A percentile compares a stretch with the other conserved stretches of the same genome.
Evolutionary conservation across 1,284 basidiomycete genomes (phyloP).

Genomic region (Tilletia caries): DNA sequence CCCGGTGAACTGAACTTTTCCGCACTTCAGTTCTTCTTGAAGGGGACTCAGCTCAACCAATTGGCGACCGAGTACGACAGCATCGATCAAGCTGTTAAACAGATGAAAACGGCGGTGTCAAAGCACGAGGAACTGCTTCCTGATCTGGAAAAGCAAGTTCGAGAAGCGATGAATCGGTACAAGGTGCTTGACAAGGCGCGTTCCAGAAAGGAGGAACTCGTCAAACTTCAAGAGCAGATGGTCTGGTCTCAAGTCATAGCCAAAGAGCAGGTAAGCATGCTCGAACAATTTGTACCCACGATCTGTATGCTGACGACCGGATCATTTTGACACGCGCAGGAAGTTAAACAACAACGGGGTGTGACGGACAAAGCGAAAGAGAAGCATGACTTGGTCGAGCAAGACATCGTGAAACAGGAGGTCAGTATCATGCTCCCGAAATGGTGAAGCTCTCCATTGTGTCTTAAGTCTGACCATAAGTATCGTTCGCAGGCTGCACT

Average conservation of each 20-base stretch:
- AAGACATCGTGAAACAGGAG: conserved; percentile 13
- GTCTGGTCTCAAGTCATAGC: conserved; percentile 82
- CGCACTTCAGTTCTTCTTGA: conserved; percentile 76
- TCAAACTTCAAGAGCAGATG: conserved; percentile 72
- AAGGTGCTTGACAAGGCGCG: conserved; percentile 70
- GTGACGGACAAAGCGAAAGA: conserved; percentile 18
- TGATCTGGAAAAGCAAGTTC: conserved; percentile 65
- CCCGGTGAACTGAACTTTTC: not conserved
- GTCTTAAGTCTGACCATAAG: not conserved
- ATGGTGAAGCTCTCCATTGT: not conserved
- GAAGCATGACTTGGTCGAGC: conserved; percentile 25
- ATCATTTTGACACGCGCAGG: conserved; percentile 4
- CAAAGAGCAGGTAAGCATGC: conserved; percentile 62
- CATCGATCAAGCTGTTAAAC: conserved; percentile 58
- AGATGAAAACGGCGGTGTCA: conserved; percentile 36
- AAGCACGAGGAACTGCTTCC: conserved; percentile 66
- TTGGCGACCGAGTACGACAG: conserved; percentile 80
- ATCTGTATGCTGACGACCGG: not conserved
- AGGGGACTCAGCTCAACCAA: conserved; percentile 85
- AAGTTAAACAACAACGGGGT: conserved; percentile 19
- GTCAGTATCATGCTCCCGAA: not conserved
- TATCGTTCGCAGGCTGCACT: conserved; percentile 18
- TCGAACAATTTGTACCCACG: not conserved
- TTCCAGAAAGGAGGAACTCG: conserved; percentile 67
- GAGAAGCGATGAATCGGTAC: conserved; percentile 65